Base-by-base conservation (phyloP, 176 grass and related monocot species). In the Alopecurus myosuroides region DNA sequence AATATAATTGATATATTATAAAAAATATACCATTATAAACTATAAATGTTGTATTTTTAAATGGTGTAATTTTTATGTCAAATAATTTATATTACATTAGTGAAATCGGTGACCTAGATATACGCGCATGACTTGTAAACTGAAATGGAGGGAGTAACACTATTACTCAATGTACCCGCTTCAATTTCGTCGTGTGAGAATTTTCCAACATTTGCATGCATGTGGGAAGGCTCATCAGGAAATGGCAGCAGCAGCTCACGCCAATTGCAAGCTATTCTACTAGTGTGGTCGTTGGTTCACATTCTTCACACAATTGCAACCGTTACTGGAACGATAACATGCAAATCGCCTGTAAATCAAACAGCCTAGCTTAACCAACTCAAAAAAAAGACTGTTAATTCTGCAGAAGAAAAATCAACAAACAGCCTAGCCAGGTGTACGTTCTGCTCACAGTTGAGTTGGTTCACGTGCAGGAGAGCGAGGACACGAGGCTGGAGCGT, bases 401-500 rank as follows among this genome's bases (percentile, higher is more conserved):
- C 28, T 15, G 23, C 11, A 48, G 9, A 50, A 50, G n/a, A 6
- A 74, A 30, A 33, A 58, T 26, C 1, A 11, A 26, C 53, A n/a
- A n/a, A n/a, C n/a, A n/a, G n/a, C n/a, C n/a, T n/a, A n/a, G n/a
- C n/a, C n/a, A 14, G 6, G 2, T 58, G 5, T 23, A 8, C 22
- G 22, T 26, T 23, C 39, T 44, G 39, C n/a, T 44, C 13, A 29
- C 62, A 8, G 1, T 72, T 11, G 56, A 62, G n/a, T n/a, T n/a
- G n/a, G n/a, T n/a, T n/a, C 40, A 9, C 52, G 31, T 67, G 83
- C 83, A 93, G 91, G 73, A 88, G 48, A 69, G 77, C 10, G 85
- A 88, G 73, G 79, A 86, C 49, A 69, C 12, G 41, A 64, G 70
- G 84, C 87, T 97, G 45, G 67, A 91, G 52, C 58, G 49, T 9